Conservation (phyloP, 1,139 yeast species). For the Kodamaea sp. region DNA sequence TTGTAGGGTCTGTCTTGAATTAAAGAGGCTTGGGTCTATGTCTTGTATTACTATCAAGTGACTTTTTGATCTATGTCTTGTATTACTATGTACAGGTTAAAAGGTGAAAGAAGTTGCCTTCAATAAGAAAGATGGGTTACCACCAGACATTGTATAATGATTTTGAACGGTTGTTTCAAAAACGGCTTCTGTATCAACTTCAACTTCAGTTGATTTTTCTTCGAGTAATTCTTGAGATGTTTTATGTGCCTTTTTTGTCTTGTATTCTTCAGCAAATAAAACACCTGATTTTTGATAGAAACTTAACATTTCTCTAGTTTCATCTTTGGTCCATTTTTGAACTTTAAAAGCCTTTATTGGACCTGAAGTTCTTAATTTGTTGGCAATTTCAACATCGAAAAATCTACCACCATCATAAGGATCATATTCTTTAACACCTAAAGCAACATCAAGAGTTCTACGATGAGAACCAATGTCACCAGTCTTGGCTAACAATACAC, state of each 20-base stretch:
- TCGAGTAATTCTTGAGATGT: constrained; percentile 16
- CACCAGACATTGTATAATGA: constrained; percentile 68
- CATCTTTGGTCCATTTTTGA: constrained; percentile 49
- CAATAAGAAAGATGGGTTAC: constrained; percentile 70
- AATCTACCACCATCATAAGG: constrained; percentile 50
- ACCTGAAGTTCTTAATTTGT: constrained; percentile 42
- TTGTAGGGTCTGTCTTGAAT: background rate
- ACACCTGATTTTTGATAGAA: constrained; percentile 57
- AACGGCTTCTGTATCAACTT: constrained; percentile 23
- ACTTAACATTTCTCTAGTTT: constrained; percentile 50
- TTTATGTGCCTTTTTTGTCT: constrained; percentile 37
- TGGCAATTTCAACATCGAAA: constrained; percentile 56
- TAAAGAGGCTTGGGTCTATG: background rate
- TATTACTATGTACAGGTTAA: constrained; percentile 10
- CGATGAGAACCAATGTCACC: constrained; percentile 21
- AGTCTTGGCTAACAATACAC: constrained; percentile 63
- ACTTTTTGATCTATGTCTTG: background rate
- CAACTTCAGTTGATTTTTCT: constrained; percentile 16
- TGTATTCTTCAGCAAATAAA: constrained; percentile 41
- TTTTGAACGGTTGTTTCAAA: constrained; percentile 43
- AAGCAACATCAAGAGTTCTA: constrained; percentile 60
- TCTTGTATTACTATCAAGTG: constrained; percentile 4
- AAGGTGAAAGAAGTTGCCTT: constrained; percentile 33
- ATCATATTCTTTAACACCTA: constrained; percentile 52
- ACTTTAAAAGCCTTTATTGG: constrained; percentile 49